Evolutionary conservation across 1,139 yeast genomes (phyloP), one percentile per base, ranked within the genome.

Genomic region (Hansenula sp.): DNA sequence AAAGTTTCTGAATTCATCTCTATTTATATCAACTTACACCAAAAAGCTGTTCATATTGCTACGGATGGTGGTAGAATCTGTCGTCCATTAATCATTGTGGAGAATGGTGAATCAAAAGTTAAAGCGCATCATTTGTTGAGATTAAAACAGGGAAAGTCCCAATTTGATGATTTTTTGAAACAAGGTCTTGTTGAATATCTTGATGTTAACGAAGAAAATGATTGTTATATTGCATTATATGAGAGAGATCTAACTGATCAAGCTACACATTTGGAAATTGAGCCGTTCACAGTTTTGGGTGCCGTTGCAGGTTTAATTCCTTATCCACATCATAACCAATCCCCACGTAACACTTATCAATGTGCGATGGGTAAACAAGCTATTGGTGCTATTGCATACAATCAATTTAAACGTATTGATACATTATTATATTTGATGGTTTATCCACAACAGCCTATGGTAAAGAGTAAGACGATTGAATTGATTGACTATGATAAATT

Each of bases 311-410:
- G 99, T 37, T 76, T 93, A 56, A 93, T 93, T 76, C 99, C 99
- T n/a, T 93, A 93, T 60, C 99, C 99, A 30, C 99, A 93, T 65
- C 99, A 93, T 66, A 93, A 93, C 66, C 99, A 93, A 71, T 90
- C 97, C 5, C 99, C 99, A 41, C 84, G 99, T 77, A 93, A 93
- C 65, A 93, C 99, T 0, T 93, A 93, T 71, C 99, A 93, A 71
- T 93, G 97, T 78, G 99, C 99, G 64, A 93, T 93, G 99, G 99
- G 99, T 81, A 93, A 93, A 72, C 99, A 93, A 71, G 99, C 99
- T 19, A 93, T 93, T 66, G 99, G 99, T 54, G 98, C 98, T 9
- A 94, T 94, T 67, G 97, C 96, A 25, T 93, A 93, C 66, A 93
- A 93, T 66, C 99, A 93, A 67, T 87, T 93, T 69, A 79, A 90